Evolutionary conservation across 2,329 filamentous ascomycete species (phyloP).

Genomic region (Xylariaceae sp.): DNA sequence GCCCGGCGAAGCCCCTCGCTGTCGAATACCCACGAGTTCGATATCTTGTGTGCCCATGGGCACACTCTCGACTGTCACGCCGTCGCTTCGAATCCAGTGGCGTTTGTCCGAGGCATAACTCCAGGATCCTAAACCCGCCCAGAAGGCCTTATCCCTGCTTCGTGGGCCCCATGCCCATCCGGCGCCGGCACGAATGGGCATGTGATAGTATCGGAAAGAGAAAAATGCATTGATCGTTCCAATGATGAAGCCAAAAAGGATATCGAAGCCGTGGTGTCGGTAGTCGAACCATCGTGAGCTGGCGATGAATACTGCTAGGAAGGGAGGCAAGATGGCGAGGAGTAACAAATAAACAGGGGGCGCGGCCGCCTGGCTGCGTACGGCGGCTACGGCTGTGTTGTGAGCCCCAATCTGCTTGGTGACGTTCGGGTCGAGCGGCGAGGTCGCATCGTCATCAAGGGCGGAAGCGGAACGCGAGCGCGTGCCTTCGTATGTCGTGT

Average conservation of each 20-base stretch:
- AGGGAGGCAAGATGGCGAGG: conserved; percentile 65
- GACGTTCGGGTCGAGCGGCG: conserved; percentile 27
- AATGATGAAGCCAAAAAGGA: conserved; percentile 77
- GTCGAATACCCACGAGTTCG: conserved; percentile 27
- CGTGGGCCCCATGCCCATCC: conserved; percentile 89
- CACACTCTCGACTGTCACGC: conserved; percentile 16
- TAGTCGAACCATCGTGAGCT: conserved; percentile 83
- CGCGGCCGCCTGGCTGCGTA: conserved; percentile 70
- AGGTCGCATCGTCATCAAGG: conserved; percentile 26
- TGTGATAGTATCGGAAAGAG: conserved; percentile 79
- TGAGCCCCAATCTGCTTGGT: conserved; percentile 33
- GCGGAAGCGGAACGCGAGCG: conserved; percentile 14
- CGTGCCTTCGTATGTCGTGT: conserved; percentile 34
- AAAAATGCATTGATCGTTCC: conserved; percentile 67
- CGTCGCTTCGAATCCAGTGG: conserved; percentile 27
- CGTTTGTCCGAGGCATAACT: conserved; percentile 48
- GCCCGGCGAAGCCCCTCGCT: conserved; percentile 16
- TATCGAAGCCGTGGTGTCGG: conserved; percentile 88
- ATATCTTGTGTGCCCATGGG: conserved; percentile 25
- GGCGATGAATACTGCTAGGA: conserved; percentile 73
- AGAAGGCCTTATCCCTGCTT: conserved; percentile 67
- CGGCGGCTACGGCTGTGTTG: conserved; percentile 42
- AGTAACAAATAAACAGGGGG: conserved; percentile 75
- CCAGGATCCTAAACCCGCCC: conserved; percentile 62
- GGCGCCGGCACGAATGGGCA: conserved; percentile 70